phyloP scores from a whole-genome alignment of 345 rosid genomes.

The Trapa bicornis region DNA sequence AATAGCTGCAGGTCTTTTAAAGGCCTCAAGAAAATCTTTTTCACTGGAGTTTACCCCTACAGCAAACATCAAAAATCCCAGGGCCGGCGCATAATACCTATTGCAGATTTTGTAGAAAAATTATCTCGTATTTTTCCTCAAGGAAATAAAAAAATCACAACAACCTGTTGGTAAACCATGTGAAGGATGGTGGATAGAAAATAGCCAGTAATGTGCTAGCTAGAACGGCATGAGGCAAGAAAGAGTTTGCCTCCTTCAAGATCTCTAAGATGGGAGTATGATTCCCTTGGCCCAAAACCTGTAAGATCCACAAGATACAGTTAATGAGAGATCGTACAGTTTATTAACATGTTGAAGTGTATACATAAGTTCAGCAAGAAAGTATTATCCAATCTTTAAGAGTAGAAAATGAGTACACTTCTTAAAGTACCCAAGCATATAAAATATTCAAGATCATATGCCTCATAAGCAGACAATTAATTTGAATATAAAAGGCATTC shows the following conservation, averaged over 20 bases:
- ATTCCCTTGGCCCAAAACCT: constrained; percentile 25
- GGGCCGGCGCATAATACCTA: constrained; percentile 92
- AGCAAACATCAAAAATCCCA: constrained; percentile 97
- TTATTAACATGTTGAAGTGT: neutral
- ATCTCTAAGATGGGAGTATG: constrained; percentile 31
- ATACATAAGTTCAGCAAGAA: neutral
- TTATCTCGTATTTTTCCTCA: neutral
- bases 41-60: constrained; percentile 86
- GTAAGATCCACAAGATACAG: constrained; percentile 8
- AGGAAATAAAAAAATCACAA: neutral
- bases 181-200: constrained; percentile 79
- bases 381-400: neutral
- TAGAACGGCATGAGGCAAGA: constrained; percentile 77
- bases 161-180: constrained; percentile 91
- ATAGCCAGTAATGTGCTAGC: constrained; percentile 87
- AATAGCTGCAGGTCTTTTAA: constrained; percentile 65
- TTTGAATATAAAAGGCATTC: neutral
- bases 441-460: neutral
- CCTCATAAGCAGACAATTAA: neutral
- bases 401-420: neutral
- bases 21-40: constrained; percentile 79
- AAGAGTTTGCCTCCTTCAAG: constrained; percentile 60
- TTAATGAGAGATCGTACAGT: neutral
- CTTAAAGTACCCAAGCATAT: neutral
- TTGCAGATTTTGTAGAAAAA: constrained; percentile 3